phyloP scores from a whole-genome alignment of 1,284 basidiomycete genomes.

The Fomitiporia mediterranea region DNA sequence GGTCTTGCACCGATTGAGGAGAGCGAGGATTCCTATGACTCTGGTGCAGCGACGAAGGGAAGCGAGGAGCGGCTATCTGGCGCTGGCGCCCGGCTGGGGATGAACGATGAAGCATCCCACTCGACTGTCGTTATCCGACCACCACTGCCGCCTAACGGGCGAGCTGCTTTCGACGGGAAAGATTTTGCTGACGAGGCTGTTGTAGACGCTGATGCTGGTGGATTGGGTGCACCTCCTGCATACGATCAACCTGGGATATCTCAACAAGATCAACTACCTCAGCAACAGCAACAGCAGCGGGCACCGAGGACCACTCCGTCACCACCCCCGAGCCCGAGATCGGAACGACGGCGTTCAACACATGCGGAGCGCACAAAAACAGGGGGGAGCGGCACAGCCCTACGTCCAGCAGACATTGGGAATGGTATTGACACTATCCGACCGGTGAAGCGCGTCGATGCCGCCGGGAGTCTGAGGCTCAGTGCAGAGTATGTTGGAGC shows the following conservation, averaged over 20 bases:
- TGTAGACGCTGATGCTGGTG: conserved; percentile 1
- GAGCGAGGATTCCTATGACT: conserved; percentile 21
- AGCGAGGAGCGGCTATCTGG: conserved; percentile 44
- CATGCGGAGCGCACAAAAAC: conserved; percentile 67
- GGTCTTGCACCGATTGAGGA: conserved; percentile 20
- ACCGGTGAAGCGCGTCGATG: conserved; percentile 89
- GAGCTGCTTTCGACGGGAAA: not conserved
- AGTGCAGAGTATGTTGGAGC: conserved; percentile 81
- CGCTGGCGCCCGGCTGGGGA: conserved; percentile 38
- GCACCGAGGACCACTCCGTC: not conserved
- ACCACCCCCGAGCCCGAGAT: conserved; percentile 32
- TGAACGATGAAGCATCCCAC: conserved; percentile 51
- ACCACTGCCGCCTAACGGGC: conserved; percentile 23
- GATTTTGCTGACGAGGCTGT: conserved; percentile 3
- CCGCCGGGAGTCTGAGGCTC: conserved; percentile 67
- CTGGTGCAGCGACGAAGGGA: conserved; percentile 38
- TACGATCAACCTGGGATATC: conserved; percentile 44
- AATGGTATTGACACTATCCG: conserved; percentile 85
- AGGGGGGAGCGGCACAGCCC: conserved; percentile 66
- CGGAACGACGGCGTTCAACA: conserved; percentile 52
- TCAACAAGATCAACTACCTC: not conserved
- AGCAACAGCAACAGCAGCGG: not conserved
- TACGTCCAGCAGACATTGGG: conserved; percentile 78
- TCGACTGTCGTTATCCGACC: conserved; percentile 64
- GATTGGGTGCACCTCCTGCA: conserved; percentile 54